These are phyloP conservation scores for Xylaria sp. DNA, from an alignment of 2,329 filamentous ascomycete species.

Conservation along the genomic window DNA sequence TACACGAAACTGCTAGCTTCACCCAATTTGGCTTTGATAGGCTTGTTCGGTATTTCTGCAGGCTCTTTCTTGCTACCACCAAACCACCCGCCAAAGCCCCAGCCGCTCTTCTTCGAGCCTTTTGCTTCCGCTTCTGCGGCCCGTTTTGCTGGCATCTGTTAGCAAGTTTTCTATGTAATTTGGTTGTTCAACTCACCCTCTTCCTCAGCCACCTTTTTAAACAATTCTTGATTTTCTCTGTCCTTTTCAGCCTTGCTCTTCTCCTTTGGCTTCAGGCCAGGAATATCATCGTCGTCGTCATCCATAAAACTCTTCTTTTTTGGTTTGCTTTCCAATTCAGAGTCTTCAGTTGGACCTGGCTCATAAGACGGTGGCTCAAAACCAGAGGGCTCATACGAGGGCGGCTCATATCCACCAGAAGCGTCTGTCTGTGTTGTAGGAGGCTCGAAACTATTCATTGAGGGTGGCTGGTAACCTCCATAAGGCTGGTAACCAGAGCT, in stretches of 20 bases:
- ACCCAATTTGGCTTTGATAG: conserved; percentile 93
- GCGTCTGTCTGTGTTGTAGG: conserved; percentile 47
- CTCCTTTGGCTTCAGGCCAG: conserved; percentile 61
- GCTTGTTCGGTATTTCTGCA: conserved; percentile 64
- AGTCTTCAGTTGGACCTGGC: conserved; percentile 61
- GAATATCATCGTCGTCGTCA: conserved; percentile 74
- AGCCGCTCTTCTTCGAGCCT: conserved; percentile 72
- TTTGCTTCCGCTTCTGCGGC: conserved; percentile 63
- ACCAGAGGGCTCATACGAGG: conserved; percentile 68
- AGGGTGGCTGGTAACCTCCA: conserved; percentile 64
- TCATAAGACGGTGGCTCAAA: conserved; percentile 70
- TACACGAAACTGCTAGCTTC: conserved; percentile 95
- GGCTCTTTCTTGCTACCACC: conserved; percentile 73
- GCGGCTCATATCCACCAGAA: conserved; percentile 66
- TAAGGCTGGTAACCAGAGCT: conserved; percentile 59
- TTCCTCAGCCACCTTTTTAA: conserved; percentile 83
- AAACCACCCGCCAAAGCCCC: conserved; percentile 89
- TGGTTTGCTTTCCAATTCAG: conserved; percentile 61
- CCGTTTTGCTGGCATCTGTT: conserved; percentile 65
- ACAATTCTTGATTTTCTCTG: conserved; percentile 83
- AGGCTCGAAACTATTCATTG: conserved; percentile 51
- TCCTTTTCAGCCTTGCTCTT: conserved; percentile 77
- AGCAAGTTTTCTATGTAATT: conserved; percentile 26
- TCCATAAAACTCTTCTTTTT: conserved; percentile 86
- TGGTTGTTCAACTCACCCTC: conserved; percentile 63